phyloP scores from a whole-genome alignment of 129 eudicot genomes.

The Mikania micrantha region DNA sequence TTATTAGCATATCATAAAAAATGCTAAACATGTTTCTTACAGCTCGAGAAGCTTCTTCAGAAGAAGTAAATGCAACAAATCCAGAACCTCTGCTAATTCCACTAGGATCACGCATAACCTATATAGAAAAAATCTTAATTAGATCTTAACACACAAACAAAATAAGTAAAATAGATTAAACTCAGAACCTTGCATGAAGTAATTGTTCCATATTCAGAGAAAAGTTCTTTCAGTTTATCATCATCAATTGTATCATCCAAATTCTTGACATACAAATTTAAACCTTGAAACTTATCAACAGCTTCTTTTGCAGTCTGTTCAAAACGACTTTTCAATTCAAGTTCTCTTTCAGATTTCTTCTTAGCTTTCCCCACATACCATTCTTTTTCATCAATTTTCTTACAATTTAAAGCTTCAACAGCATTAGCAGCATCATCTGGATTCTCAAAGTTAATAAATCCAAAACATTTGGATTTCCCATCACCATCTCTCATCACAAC shows the following conservation, averaged over 20 bases:
- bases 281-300: constrained; percentile 33
- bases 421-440: constrained; percentile 45
- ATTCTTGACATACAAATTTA: constrained; percentile 50
- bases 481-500: constrained; percentile 45
- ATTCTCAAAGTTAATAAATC: constrained; percentile 54
- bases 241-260: constrained; percentile 47
- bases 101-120: constrained; percentile 86
- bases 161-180: background rate
- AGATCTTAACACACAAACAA: background rate
- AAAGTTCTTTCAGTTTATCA: constrained; percentile 53
- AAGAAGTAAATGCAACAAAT: constrained; percentile 69
- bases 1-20: background rate
- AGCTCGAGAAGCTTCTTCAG: constrained; percentile 79
- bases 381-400: constrained; percentile 45
- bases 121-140: background rate
- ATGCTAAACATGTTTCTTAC: constrained; percentile 33
- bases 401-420: constrained; percentile 46
- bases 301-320: constrained; percentile 50
- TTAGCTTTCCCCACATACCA: constrained; percentile 67
- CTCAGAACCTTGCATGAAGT: constrained; percentile 57
- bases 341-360: constrained; percentile 55
- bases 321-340: constrained; percentile 33
- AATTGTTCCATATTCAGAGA: constrained; percentile 43
- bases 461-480: constrained; percentile 57
- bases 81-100: constrained; percentile 85